These are phyloP conservation scores for Ceratorhiza oryzae-sativae DNA, from an alignment of 1,284 basidiomycete species.

Conservation along the genomic window DNA sequence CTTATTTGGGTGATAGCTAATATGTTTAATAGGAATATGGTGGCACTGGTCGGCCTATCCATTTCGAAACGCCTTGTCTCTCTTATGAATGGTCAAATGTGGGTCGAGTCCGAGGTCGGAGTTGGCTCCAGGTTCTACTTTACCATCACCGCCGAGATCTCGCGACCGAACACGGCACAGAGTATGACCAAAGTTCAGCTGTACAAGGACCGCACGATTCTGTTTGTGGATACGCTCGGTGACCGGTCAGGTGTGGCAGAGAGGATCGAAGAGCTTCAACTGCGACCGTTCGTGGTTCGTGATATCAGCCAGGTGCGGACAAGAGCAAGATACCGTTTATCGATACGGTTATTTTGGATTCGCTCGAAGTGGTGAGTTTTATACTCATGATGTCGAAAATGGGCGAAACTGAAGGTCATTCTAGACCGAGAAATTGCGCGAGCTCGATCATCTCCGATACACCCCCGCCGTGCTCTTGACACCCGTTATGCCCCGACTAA, in stretches of 20 bases:
- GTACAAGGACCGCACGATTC: slow-evolving; percentile 78
- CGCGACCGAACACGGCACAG: slow-evolving; percentile 50
- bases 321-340: slow-evolving; percentile 87
- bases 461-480: slow-evolving; percentile 97
- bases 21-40: slow-evolving; percentile 80
- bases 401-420: slow-evolving; percentile 24
- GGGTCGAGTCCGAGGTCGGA: slow-evolving; percentile 94
- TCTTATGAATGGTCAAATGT: slow-evolving; percentile 98
- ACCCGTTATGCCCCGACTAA: slow-evolving; percentile 73
- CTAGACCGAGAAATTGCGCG: slow-evolving; percentile 86
- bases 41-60: slow-evolving; percentile 95
- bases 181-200: slow-evolving; percentile 74
- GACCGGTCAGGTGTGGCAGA: slow-evolving; percentile 81
- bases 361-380: slow-evolving; percentile 75
- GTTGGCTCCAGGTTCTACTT: slow-evolving; percentile 98
- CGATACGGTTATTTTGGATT: slow-evolving; percentile 96
- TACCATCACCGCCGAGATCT: slow-evolving; percentile 87
- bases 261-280: slow-evolving; percentile 81
- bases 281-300: slow-evolving; percentile 81
- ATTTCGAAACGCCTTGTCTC: slow-evolving; percentile 95
- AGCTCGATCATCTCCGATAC: slow-evolving; percentile 93
- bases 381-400: neutral
- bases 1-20: slow-evolving; percentile 41
- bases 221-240: slow-evolving; percentile 88
- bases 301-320: slow-evolving; percentile 78